Conservation (phyloP, 345 rosid species). For the Brassica juncea region DNA sequence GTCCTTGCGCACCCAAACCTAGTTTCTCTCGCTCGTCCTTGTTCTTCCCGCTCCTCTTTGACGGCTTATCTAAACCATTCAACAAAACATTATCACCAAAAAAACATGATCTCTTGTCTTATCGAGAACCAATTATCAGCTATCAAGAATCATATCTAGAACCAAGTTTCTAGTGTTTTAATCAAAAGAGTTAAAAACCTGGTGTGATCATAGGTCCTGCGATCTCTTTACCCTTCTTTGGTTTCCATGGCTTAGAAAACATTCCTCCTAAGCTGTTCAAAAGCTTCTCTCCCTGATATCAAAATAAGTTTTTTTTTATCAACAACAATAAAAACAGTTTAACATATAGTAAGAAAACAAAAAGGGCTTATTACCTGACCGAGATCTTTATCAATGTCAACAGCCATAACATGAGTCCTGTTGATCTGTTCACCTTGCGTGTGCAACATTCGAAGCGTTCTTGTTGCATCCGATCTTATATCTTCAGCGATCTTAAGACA, state of each 20-base stretch:
- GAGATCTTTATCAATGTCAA: constrained; percentile 81
- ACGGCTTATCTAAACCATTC: constrained; percentile 45
- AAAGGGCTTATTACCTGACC: constrained; percentile 46
- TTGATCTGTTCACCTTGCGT: constrained; percentile 86
- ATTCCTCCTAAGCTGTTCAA: constrained; percentile 89
- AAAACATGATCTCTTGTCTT: not conserved
- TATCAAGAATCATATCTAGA: not conserved
- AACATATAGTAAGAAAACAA: not conserved
- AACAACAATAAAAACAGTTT: not conserved
- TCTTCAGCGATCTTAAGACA: constrained; percentile 84
- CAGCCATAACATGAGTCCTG: constrained; percentile 72
- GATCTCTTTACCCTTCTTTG: constrained; percentile 73
- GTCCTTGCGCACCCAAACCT: constrained; percentile 56
- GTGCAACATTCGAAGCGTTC: constrained; percentile 80
- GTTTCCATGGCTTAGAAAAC: constrained; percentile 94
- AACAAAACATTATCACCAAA: not conserved
- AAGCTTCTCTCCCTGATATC: constrained; percentile 83
- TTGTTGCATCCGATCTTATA: constrained; percentile 71
- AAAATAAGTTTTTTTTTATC: not conserved
- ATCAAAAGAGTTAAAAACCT: constrained; percentile 38
- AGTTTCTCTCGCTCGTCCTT: constrained; percentile 69
- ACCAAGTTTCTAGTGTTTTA: not conserved
- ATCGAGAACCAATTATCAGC: no score
- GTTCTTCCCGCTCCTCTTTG: constrained; percentile 50
- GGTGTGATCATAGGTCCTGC: constrained; percentile 64